These are phyloP conservation scores for Tricholoma flavovirens DNA, from an alignment of 768 basidiomycete species.

Conservation along the genomic window DNA sequence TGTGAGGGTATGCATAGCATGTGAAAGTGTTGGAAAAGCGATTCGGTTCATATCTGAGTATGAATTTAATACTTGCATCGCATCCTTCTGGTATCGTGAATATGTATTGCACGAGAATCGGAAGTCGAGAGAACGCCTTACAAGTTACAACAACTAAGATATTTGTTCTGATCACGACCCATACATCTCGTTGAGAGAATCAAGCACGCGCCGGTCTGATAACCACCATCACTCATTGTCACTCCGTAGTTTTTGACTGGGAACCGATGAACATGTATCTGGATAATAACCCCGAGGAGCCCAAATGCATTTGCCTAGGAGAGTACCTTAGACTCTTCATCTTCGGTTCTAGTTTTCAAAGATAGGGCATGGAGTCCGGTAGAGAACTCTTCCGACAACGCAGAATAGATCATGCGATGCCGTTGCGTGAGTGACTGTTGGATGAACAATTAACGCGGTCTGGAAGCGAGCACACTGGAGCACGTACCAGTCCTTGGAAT, in stretches of 20 bases:
- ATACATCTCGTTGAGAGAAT: too few species aligned
- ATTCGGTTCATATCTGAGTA: neutral
- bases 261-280: too few species aligned
- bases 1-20: too few species aligned
- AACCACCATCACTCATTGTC: too few species aligned
- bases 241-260: too few species aligned
- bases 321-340: conserved; percentile 29
- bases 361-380: conserved; percentile 75
- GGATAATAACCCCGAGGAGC: too few species aligned
- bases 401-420: conserved; percentile 73
- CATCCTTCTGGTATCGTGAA: neutral
- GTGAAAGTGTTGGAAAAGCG: neutral
- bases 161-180: neutral
- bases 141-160: neutral
- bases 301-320: neutral
- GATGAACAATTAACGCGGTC: neutral
- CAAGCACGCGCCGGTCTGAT: too few species aligned
- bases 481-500: conserved; percentile 68
- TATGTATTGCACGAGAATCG: neutral
- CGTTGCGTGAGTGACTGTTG: conserved; percentile 52
- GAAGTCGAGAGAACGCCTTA: too few species aligned
- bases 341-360: conserved; percentile 64
- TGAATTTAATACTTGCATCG: neutral
- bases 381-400: conserved; percentile 64
- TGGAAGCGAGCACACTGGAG: conserved; percentile 1